Evolutionary conservation across 2,329 filamentous ascomycete genomes (phyloP).

Genomic region (Pseudocercospora fijiensis): DNA sequence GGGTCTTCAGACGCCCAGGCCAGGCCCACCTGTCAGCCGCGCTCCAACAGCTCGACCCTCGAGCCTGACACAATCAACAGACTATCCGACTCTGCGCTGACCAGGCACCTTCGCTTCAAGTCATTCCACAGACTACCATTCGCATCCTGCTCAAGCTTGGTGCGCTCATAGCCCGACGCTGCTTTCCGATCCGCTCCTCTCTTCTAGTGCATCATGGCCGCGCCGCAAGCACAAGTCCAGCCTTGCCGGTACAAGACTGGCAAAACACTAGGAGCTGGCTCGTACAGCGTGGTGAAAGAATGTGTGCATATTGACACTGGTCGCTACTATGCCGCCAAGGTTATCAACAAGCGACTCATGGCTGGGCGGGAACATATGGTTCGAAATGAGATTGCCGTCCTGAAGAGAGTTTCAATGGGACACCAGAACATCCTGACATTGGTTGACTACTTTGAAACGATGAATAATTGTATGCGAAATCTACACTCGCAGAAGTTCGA

Average conservation of each 20-base stretch:
- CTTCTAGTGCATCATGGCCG: slow-evolving; percentile 23
- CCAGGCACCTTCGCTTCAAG: not conserved
- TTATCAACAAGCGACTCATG: slow-evolving; percentile 99
- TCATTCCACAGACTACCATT: not conserved
- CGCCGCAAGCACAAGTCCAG: slow-evolving; percentile 64
- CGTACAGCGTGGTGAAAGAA: slow-evolving; percentile 98
- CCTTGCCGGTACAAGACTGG: slow-evolving; percentile 98
- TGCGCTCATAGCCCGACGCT: not conserved
- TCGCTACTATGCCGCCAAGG: slow-evolving; percentile 96
- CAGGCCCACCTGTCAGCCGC: slow-evolving; percentile 2
- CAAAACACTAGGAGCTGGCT: slow-evolving; percentile 93
- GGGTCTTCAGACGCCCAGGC: not conserved
- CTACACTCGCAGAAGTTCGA: not conserved
- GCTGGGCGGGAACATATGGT: slow-evolving; percentile 98
- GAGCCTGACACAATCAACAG: not conserved
- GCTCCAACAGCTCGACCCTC: slow-evolving; percentile 1
- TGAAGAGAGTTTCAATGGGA: slow-evolving; percentile 98
- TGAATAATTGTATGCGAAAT: slow-evolving; percentile 75
- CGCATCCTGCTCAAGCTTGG: not conserved
- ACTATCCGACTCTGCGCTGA: not conserved
- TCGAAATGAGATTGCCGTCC: slow-evolving; percentile 94
- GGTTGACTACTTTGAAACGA: slow-evolving; percentile 98
- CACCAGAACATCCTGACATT: slow-evolving; percentile 97
- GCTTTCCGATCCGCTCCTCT: not conserved
- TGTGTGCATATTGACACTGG: slow-evolving; percentile 98